Percentiles rank a stretch among this genome's conserved stretches.
phyloP scores from a whole-genome alignment of 2,329 filamentous ascomycete genomes.

The Nemania serpens region DNA sequence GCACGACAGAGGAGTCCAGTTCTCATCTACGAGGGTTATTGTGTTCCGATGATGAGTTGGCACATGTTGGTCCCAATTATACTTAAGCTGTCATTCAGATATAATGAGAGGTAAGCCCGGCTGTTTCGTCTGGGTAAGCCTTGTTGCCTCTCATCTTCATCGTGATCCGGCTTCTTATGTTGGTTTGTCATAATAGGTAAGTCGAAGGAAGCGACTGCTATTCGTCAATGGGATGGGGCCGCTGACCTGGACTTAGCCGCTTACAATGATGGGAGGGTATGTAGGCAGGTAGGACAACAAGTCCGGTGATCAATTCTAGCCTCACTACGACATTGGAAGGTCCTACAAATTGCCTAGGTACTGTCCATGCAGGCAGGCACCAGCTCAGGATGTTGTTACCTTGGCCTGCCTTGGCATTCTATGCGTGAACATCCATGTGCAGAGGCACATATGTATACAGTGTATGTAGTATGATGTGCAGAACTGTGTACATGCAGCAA shows the following conservation, averaged over 20 bases:
- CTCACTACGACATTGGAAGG: constrained; percentile 1
- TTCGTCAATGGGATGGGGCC: constrained; percentile 11
- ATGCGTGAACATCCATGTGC: no score
- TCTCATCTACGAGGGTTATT: no score
- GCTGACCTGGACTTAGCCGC: background rate
- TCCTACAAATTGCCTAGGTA: background rate
- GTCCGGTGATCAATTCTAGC: constrained; percentile 15
- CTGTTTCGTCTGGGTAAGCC: background rate
- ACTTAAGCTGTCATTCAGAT: no score
- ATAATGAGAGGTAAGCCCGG: background rate
- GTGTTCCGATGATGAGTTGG: no score
- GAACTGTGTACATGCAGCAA: no score
- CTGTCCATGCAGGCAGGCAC: no score
- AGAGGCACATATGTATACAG: no score
- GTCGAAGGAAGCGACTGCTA: constrained; percentile 7
- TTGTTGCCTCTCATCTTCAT: background rate
- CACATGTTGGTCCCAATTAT: no score
- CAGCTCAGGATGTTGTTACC: no score
- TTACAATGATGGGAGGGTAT: background rate
- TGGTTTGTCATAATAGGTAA: constrained; percentile 5
- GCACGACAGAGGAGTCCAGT: no score
- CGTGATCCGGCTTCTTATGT: background rate
- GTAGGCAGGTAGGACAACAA: constrained; percentile 11
- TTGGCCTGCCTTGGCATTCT: no score
- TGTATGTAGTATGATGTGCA: no score